Conservation (phyloP, 495 filamentous ascomycete genomes). For the Hyaloscypha finlandica region DNA sequence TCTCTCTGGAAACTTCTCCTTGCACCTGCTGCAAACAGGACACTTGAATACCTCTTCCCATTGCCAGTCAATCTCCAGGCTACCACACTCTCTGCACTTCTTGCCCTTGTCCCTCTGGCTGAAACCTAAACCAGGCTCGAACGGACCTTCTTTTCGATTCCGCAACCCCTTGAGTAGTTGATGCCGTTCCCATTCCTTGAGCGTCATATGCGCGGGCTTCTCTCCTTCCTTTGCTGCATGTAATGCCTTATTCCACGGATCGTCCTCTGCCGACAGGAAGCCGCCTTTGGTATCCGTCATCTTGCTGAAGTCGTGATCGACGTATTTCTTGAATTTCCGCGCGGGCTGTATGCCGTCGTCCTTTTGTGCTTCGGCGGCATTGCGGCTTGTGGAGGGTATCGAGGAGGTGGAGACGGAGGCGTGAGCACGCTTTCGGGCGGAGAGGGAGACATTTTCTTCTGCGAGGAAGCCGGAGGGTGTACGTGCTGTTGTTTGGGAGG, state of each 20-base stretch:
- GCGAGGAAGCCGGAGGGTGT: slow-evolving; percentile 44
- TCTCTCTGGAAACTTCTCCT: slow-evolving; percentile 86
- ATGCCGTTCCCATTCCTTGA: slow-evolving; percentile 88
- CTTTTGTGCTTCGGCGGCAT: slow-evolving; percentile 59
- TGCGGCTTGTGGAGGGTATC: slow-evolving; percentile 64
- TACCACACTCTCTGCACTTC: slow-evolving; percentile 79
- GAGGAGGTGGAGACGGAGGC: slow-evolving; percentile 61
- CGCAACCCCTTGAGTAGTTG: slow-evolving; percentile 69
- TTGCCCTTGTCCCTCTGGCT: slow-evolving; percentile 65
- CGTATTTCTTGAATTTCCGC: slow-evolving; percentile 84
- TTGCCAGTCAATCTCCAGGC: slow-evolving; percentile 88
- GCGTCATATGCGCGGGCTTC: slow-evolving; percentile 85
- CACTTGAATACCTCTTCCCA: slow-evolving; percentile 82
- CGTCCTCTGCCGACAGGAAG: slow-evolving; percentile 83
- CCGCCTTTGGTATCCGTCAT: slow-evolving; percentile 98
- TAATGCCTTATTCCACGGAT: slow-evolving; percentile 82
- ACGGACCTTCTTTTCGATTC: slow-evolving; percentile 76
- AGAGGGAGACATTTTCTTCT: slow-evolving; percentile 19
- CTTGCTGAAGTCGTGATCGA: slow-evolving; percentile 96
- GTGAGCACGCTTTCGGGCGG: slow-evolving; percentile 52
- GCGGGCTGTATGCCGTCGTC: slow-evolving; percentile 65
- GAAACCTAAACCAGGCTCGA: slow-evolving; percentile 80
- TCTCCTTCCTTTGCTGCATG: slow-evolving; percentile 54
- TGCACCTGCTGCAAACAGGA: slow-evolving; percentile 73
- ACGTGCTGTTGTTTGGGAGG: slow-evolving; percentile 34